Evolutionary conservation across 164 flowering plant genomes (phyloP).

Genomic region (Piper betle): DNA sequence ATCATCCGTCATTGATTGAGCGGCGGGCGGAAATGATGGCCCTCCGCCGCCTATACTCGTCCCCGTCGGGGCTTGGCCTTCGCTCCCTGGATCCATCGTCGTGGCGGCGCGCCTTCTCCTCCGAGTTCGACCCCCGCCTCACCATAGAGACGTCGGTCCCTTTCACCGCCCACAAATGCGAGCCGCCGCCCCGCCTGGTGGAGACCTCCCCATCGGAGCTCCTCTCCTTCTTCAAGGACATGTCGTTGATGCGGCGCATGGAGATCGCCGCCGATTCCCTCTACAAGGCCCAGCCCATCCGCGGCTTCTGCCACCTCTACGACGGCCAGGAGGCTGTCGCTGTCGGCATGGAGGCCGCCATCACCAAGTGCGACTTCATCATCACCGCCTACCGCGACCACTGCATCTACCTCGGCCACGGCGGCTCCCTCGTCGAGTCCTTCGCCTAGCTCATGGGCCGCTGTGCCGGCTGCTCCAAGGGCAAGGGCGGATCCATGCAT

Average conservation of each 20-base stretch:
- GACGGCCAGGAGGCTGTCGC: conserved; percentile 96
- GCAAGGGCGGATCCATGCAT: conserved; percentile 98
- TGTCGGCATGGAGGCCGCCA: conserved; percentile 93
- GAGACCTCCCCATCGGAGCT: conserved; percentile 59
- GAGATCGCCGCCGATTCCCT: conserved; percentile 87
- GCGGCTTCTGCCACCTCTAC: conserved; percentile 93
- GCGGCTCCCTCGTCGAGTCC: conserved; percentile 57
- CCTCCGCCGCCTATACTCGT: conserved; percentile 7
- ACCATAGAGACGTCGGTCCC: conserved; percentile 71
- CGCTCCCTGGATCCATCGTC: conserved; percentile 13
- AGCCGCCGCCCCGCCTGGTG: conserved; percentile 67
- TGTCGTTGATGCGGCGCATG: too few species aligned
- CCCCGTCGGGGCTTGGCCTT: background rate
- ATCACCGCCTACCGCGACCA: conserved; percentile 95
- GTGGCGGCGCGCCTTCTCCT: conserved; percentile 19
- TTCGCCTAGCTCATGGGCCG: conserved; percentile 94
- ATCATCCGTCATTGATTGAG: too few species aligned
- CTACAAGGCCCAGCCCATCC: conserved; percentile 87
- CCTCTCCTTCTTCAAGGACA: too few species aligned
- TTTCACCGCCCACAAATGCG: conserved; percentile 66
- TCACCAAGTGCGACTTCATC: conserved; percentile 67
- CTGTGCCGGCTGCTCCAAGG: conserved; percentile 60
- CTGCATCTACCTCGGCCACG: conserved; percentile 71
- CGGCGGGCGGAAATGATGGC: background rate
- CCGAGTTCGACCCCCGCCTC: conserved; percentile 19